Evolutionary conservation across 2,329 filamentous ascomycete genomes (phyloP), one percentile per base, ranked within the genome.

Genomic region (Fusarium goolgardi): DNA sequence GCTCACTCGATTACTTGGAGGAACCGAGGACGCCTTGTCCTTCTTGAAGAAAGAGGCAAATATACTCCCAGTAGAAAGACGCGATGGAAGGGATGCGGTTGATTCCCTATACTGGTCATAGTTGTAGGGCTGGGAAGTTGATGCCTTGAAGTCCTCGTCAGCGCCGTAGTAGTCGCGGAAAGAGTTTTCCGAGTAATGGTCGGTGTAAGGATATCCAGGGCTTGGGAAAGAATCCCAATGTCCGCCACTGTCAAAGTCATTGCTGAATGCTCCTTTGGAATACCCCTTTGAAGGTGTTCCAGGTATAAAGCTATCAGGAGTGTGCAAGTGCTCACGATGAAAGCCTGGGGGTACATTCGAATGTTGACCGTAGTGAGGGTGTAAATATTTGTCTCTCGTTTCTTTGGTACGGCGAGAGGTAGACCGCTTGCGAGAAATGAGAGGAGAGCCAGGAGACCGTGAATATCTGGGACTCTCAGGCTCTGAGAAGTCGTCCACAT

Each of bases 21-120:
- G 44, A 20, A n/a, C 40, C 15, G 47, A 55, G 20, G 49, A 54
- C 18, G 54, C 49, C 29, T 46, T 63, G 11, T 51, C 60, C 46
- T 70, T 71, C 27, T 68, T 65, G 49, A 72, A 74, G 57, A 65
- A 72, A 16, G 70, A 73, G 18, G 69, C 59, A 21, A 74, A 74
- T 7, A 66, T 57, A 20, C 67, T 63, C 5, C 59, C 67, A 0
- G 69, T 63, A 15, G 66, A 52, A 18, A 53, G 56, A 12, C 65
- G 72, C 7, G 66, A 59, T 13, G 71, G 59, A 2, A 63, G 50
- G n/a, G 69, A 71, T 10, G 49, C 53, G 10, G 62, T 59, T 2
- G 63, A 62, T 23, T 63, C 59, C 27, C 53, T 45, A 39, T 50
- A 65, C 20, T 55, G 23, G 6, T 37, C 18, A 27, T 53, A 46